Conservation (phyloP, 2,329 filamentous ascomycete genomes). For the Claviceps fusiformis region DNA sequence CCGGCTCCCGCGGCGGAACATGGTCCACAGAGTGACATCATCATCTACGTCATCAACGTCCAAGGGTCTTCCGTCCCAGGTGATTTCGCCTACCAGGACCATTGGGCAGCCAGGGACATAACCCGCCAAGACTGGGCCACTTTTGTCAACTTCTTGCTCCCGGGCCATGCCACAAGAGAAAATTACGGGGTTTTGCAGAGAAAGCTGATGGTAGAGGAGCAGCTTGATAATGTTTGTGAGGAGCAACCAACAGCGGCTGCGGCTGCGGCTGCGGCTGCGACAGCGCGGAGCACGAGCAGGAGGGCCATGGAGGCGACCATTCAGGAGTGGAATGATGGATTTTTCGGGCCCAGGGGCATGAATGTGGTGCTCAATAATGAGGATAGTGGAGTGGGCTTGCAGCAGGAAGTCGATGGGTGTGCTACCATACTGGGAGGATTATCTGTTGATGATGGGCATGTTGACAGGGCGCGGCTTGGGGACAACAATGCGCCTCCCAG, state of each 20-base stretch:
- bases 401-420: conserved; percentile 5
- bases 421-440: conserved; percentile 18
- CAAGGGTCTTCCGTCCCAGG: conserved; percentile 22
- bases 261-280: conserved; percentile 2
- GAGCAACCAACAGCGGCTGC: conserved; percentile 2
- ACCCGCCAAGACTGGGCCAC: conserved; percentile 43
- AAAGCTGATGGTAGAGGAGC: conserved; percentile 32
- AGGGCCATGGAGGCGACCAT: conserved; percentile 27
- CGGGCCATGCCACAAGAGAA: conserved; percentile 27
- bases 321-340: conserved; percentile 42
- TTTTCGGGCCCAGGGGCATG: conserved; percentile 39
- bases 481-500: background rate
- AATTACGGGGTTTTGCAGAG: conserved; percentile 36
- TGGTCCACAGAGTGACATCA: conserved; percentile 8
- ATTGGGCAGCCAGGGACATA: conserved; percentile 29
- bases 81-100: conserved; percentile 29
- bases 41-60: conserved; percentile 23
- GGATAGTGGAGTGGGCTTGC: conserved; percentile 4
- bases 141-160: conserved; percentile 43
- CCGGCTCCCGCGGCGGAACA: conserved; percentile 16
- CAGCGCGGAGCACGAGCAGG: conserved; percentile 9
- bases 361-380: conserved; percentile 22
- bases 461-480: too few relatives aligned
- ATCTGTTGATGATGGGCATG: conserved; percentile 23
- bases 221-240: conserved; percentile 23